phyloP scores from a whole-genome alignment of 257 asterid genomes.

The Penstemon davidsonii region DNA sequence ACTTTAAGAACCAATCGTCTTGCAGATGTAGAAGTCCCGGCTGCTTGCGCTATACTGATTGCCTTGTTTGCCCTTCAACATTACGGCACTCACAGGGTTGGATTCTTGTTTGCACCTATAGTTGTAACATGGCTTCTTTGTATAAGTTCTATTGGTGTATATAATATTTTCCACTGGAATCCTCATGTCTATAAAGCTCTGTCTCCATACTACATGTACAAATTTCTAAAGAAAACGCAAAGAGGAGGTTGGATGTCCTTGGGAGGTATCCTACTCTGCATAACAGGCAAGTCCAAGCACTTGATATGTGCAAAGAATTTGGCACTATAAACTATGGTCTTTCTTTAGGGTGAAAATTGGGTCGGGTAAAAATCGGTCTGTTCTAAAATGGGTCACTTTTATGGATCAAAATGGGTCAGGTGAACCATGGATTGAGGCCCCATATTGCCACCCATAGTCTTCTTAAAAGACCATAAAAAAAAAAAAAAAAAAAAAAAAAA shows the following conservation, averaged over 20 bases:
- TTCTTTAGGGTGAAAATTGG: background rate
- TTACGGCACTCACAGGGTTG: slow-evolving; percentile 97
- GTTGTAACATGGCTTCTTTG: slow-evolving; percentile 87
- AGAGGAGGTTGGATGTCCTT: slow-evolving; percentile 89
- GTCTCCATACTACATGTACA: slow-evolving; percentile 87
- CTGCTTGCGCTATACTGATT: slow-evolving; percentile 77
- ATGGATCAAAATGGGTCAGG: too few species aligned
- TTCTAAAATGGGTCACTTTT: too few species aligned
- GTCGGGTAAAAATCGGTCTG: too few species aligned
- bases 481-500: too few species aligned
- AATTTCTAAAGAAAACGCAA: slow-evolving; percentile 81
- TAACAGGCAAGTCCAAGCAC: slow-evolving; percentile 57
- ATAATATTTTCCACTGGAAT: slow-evolving; percentile 81
- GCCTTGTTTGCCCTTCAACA: slow-evolving; percentile 94
- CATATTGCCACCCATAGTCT: too few species aligned
- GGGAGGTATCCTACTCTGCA: slow-evolving; percentile 90
- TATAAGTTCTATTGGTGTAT: slow-evolving; percentile 77
- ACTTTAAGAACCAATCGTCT: slow-evolving; percentile 30
- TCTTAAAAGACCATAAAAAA: too few species aligned
- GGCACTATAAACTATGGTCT: background rate
- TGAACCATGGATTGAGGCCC: too few species aligned
- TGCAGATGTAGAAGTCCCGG: slow-evolving; percentile 95
- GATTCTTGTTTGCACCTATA: slow-evolving; percentile 96
- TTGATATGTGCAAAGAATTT: background rate
- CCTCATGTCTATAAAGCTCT: slow-evolving; percentile 78